A percentile compares a stretch with the other conserved stretches of the same genome.
Evolutionary conservation across 2,329 filamentous ascomycete species (phyloP).

Genomic region (Colletotrichum incanum): DNA sequence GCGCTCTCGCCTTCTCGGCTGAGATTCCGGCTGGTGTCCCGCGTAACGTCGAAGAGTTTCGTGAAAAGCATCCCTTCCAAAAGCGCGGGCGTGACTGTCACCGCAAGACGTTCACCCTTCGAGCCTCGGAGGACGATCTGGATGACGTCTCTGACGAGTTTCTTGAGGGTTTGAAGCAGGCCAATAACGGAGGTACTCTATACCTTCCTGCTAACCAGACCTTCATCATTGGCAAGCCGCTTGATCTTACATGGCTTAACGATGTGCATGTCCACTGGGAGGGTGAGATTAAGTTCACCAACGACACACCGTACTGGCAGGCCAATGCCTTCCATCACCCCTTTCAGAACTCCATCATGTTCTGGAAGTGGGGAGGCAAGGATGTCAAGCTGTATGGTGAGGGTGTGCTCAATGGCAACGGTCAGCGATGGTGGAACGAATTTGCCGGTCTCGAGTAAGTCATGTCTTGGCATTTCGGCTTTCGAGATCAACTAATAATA

Average conservation of each 20-base stretch:
- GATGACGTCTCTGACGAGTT: constrained; percentile 54
- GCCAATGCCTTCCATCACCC: constrained; percentile 72
- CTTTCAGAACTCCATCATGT: constrained; percentile 77
- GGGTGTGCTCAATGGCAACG: constrained; percentile 75
- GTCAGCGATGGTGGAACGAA: constrained; percentile 73
- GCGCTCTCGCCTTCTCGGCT: constrained; percentile 34
- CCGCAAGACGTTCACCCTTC: constrained; percentile 39
- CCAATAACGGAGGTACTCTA: constrained; percentile 73
- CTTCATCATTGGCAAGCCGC: constrained; percentile 74
- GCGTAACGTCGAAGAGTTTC: constrained; percentile 47
- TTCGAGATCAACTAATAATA: not conserved
- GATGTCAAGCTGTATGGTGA: constrained; percentile 74
- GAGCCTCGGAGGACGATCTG: constrained; percentile 60
- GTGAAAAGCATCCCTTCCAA: constrained; percentile 66
- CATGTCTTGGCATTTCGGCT: not conserved
- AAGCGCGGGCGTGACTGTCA: constrained; percentile 52
- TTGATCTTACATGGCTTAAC: constrained; percentile 74
- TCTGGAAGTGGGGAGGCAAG: constrained; percentile 77
- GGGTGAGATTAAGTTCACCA: constrained; percentile 63
- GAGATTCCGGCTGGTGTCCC: constrained; percentile 45
- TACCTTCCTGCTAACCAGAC: constrained; percentile 67
- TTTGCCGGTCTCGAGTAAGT: constrained; percentile 60
- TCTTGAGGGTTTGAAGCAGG: constrained; percentile 55
- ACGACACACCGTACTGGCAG: constrained; percentile 79
- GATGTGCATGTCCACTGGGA: constrained; percentile 71